phyloP scores from a whole-genome alignment of 2,329 filamentous ascomycete genomes.

The Colletotrichum caudatum region DNA sequence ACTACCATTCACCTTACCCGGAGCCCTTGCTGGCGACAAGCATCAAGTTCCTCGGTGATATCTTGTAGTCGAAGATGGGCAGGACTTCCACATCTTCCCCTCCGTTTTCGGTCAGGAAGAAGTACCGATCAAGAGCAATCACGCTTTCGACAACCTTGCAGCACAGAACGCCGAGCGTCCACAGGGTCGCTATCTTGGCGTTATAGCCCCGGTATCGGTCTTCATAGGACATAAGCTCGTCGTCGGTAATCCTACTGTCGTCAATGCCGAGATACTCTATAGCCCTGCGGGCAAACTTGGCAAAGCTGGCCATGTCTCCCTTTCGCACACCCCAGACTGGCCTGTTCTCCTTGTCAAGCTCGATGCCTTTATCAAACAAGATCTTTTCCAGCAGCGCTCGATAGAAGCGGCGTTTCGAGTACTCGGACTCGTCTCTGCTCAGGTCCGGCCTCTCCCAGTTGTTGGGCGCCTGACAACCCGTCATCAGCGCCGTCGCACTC shows the following conservation, averaged over 20 bases:
- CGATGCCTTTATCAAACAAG: constrained; percentile 46
- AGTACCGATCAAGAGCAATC: constrained; percentile 50
- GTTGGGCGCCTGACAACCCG: constrained; percentile 50
- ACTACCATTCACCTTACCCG: too few species aligned
- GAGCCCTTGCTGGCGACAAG: constrained; percentile 23
- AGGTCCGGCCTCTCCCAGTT: constrained; percentile 48
- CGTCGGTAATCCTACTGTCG: constrained; percentile 31
- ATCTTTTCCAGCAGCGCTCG: constrained; percentile 47
- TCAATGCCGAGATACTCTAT: constrained; percentile 45
- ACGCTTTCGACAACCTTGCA: constrained; percentile 51
- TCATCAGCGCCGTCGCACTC: constrained; percentile 51
- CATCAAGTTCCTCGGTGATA: constrained; percentile 30
- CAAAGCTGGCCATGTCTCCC: constrained; percentile 46
- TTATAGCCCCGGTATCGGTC: constrained; percentile 43
- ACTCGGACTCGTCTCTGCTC: constrained; percentile 41
- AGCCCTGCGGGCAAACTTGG: constrained; percentile 46
- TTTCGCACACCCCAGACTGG: constrained; percentile 50
- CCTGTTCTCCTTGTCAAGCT: constrained; percentile 31
- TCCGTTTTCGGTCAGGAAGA: constrained; percentile 47
- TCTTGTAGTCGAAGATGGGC: constrained; percentile 20
- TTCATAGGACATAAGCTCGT: constrained; percentile 47
- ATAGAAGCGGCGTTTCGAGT: constrained; percentile 47
- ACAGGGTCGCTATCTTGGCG: constrained; percentile 49
- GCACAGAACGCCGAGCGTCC: constrained; percentile 50
- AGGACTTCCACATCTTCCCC: constrained; percentile 45